Percentiles rank a stretch among this genome's conserved stretches.
phyloP scores from a whole-genome alignment of 371 early-diverging fungal species.

The Actinomortierella ambigua region DNA sequence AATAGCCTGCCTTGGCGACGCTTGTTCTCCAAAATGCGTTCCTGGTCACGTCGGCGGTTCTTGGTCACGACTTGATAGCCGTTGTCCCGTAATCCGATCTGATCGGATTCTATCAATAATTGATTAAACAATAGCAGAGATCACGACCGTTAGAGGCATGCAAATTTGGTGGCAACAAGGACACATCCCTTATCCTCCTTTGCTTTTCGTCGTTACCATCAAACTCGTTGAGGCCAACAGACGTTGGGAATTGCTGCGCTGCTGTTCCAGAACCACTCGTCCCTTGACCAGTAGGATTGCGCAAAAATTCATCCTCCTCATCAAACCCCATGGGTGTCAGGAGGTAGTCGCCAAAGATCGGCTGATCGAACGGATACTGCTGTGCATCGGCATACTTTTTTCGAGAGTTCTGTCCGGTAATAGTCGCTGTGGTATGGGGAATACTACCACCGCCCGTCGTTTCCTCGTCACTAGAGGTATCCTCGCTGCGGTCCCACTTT shows the following conservation, averaged over 20 bases:
- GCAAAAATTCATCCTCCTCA: slow-evolving; percentile 24
- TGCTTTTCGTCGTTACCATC: slow-evolving; percentile 21
- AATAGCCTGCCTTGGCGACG: slow-evolving; percentile 72
- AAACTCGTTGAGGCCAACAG: slow-evolving; percentile 44
- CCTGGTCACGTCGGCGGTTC: slow-evolving; percentile 32
- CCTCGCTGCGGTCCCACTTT: too few species aligned
- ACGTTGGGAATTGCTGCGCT: slow-evolving; percentile 36
- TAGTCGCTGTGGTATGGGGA: too few species aligned
- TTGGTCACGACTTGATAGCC: slow-evolving; percentile 37
- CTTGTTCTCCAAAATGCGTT: slow-evolving; percentile 49
- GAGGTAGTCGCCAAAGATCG: slow-evolving; percentile 23
- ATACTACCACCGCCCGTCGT: too few species aligned
- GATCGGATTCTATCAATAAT: slow-evolving; percentile 29
- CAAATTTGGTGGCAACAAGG: neutral
- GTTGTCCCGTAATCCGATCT: slow-evolving; percentile 24
- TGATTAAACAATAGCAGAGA: neutral
- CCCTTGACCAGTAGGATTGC: neutral
- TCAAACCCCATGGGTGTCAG: slow-evolving; percentile 47
- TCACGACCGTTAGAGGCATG: neutral
- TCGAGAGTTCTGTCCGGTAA: too few species aligned
- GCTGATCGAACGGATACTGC: too few species aligned
- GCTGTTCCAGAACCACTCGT: slow-evolving; percentile 26
- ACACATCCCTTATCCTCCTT: neutral
- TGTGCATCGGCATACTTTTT: too few species aligned
- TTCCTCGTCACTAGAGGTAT: too few species aligned